Evolutionary conservation across 306 rosid genomes (phyloP).

Genomic region (Glycine latifolia): DNA sequence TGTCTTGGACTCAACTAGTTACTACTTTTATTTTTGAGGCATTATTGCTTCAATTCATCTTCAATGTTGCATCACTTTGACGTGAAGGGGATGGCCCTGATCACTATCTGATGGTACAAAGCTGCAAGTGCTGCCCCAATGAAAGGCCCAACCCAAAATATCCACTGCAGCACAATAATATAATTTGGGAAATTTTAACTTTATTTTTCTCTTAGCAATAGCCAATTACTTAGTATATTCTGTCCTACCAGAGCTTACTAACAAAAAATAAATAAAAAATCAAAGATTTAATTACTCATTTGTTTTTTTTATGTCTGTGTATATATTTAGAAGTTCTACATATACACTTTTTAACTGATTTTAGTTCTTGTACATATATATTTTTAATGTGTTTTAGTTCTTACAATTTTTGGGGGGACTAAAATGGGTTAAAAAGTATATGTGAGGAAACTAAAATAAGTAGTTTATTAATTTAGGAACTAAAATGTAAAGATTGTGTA

Average conservation of each 20-base stretch:
- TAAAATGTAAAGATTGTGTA: no score
- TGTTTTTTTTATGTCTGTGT: no score
- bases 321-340: no score
- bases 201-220: background rate
- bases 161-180: constrained; percentile 47
- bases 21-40: constrained; percentile 7
- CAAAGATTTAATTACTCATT: no score
- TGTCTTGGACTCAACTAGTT: constrained; percentile 4
- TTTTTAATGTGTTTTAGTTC: no score
- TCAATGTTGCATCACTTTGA: constrained; percentile 44
- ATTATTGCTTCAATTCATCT: constrained; percentile 3
- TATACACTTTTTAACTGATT: no score
- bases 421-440: no score
- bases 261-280: no score
- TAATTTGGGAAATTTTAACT: background rate
- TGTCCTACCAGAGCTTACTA: background rate
- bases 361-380: no score
- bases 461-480: no score
- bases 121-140: constrained; percentile 52
- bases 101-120: constrained; percentile 49
- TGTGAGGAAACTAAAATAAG: no score
- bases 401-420: no score
- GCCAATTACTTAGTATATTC: background rate
- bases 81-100: constrained; percentile 49
- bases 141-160: constrained; percentile 50